phyloP scores from a whole-genome alignment of 2,329 filamentous ascomycete species.

The Botrytis byssoidea region DNA sequence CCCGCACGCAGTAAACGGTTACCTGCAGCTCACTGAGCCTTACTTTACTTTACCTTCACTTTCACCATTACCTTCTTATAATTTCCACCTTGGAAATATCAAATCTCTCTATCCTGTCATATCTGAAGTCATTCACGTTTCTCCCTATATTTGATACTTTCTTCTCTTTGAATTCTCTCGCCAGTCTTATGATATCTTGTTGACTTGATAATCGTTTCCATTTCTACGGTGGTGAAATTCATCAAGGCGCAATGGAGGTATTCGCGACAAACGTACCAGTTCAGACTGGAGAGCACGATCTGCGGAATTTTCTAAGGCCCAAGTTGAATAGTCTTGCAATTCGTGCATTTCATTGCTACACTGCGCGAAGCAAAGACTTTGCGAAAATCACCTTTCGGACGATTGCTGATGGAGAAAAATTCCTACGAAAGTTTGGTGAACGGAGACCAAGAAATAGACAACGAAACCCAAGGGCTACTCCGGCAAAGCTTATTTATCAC shows the following conservation, averaged over 20 bases:
- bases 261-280: constrained; percentile 45
- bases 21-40: not conserved
- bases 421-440: constrained; percentile 42
- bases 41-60: not conserved
- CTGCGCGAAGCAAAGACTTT: constrained; percentile 42
- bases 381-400: constrained; percentile 49
- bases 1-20: not conserved
- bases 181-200: not conserved
- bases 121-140: not conserved
- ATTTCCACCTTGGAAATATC: not conserved
- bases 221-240: not conserved
- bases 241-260: constrained; percentile 45
- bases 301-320: constrained; percentile 43
- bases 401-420: constrained; percentile 42
- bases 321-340: constrained; percentile 43
- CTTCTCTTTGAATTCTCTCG: not conserved
- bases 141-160: not conserved
- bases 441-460: constrained; percentile 2
- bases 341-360: constrained; percentile 45
- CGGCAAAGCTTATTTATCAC: constrained; percentile 24
- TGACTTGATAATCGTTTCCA: not conserved
- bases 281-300: constrained; percentile 43
- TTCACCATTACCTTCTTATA: not conserved
- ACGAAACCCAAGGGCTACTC: not conserved
- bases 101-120: not conserved